Base-by-base conservation (phyloP, 495 filamentous ascomycete genomes). In the Cercophora newfieldiana region DNA sequence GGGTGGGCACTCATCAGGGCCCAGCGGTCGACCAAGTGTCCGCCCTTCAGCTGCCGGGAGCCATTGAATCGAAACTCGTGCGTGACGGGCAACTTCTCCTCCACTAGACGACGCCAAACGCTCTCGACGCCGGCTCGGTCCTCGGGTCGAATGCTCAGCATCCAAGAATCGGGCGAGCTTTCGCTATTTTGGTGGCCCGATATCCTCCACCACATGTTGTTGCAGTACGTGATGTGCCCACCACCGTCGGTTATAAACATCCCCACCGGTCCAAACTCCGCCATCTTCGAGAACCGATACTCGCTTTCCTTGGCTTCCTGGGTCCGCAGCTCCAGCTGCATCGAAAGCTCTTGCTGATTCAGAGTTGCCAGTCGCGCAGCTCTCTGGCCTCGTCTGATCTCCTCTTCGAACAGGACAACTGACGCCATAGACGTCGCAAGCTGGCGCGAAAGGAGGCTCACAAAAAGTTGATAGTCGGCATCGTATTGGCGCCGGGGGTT, bases 121-220 rank as follows among this genome's bases (percentile, higher is more conserved):
- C 68, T 65, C 64, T 82, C 75, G 7, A 90, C 80, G 4, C 73
- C 75, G n/a, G 73, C 73, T 33, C 79, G 77, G 65, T 92, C 89
- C 63, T 89, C 87, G 33, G 85, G 79, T 31, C 80, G 83, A 37
- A 92, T 85, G 66, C 81, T 84, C 25, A 88, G 80, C 80, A 92
- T 90, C 89, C 89, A 92, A 18, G 72, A 73, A 53, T 85, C 81
- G 10, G 79, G 79, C 31, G 80, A 84, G 51, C 79, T 74, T 1
- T 74, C 67, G 2, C 79, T 75, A 66, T 83, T 81, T 19, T 85
- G 82, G 57, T 89, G 83, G 49, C 83, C 76, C 0, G 86, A 85
- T 33, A 90, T 88, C 67, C 88, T 85, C 77, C 87, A 88, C 88
- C 88, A 91, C 68, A 86, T 88, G 53, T 90, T 87, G 72, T 92